Evolutionary conservation across 164 flowering plant species (phyloP), one percentile per base, ranked within the genome.

Genomic region (Umbellularia californica): DNA sequence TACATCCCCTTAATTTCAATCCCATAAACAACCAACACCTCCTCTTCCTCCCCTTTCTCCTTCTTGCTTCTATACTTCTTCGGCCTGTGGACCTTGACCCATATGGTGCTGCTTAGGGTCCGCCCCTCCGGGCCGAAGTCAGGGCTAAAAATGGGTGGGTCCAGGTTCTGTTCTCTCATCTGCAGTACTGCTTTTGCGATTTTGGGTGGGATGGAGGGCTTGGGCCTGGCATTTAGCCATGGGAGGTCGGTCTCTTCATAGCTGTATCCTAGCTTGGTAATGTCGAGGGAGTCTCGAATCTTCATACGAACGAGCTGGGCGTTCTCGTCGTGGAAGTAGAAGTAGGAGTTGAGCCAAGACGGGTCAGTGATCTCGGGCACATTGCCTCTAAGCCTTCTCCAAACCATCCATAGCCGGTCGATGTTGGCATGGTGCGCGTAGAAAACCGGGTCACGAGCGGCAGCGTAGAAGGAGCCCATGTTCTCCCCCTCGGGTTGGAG

Each of bases 161-260:
- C 0, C 20, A 65, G n/a, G 50, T 11, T 2, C 51, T 47, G 47
- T 20, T 28, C 10, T 70, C 79, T 74, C 75, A 60, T 14, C 52
- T 71, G 71, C 41, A 80, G n/a, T 3, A 77, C 71, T 15, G 74
- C 68, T 20, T 73, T 73, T 0, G 82, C 82, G 1, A 80, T 47
- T 41, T 71, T 74, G 1, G 80, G 82, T 5, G 82, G 75, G 5
- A 79, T 25, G 0, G 82, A 67, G 15, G 79, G 82, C 63, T 70
- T 71, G 20, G 82, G 82, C 5, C 77, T 75, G 28, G 82, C 82
- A 11, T 74, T 74, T 55, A 80, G 72, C 82, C 82, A 80, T 0
- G 72, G 75, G 9, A 74, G 73, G 9, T 77, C 70, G 5, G 50
- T 65, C 5, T 17, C 27, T 19, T 77, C 77, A n/a, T 73, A 80